Base-by-base conservation (phyloP, 2,329 filamentous ascomycete genomes). In the Cadophora luteo-olivacea region DNA sequence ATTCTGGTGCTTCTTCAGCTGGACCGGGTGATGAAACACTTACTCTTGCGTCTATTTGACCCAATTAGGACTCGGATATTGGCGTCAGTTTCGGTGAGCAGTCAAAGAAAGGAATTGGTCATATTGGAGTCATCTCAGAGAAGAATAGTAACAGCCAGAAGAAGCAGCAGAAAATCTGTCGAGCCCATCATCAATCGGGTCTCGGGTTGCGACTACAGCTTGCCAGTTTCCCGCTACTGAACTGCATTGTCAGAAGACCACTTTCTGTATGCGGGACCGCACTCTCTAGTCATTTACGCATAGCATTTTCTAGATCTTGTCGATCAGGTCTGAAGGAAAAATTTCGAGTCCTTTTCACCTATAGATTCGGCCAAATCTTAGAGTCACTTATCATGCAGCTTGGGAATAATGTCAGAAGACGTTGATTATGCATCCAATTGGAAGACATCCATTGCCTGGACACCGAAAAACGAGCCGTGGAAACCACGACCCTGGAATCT, bases 1-100 rank as follows among this genome's bases (percentile, higher is more conserved):
- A 68, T 72, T 70, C 33, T 62, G 48, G 65, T 57, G 58, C 65
- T 69, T 64, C 68, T 51, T 73, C 70, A 73, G 70, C 72, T 72
- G 52, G 64, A 67, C 70, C 57, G 67, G 68, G 65, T 64, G 67
- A 70, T 64, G 60, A 70, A 65, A 67, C 60, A 64, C 25, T 55
- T 58, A 22, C 61, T 33, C 29, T 52, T 22, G 29, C 38, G 49
- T 38, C 24, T 52, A 49, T 36, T 41, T 64, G 51, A 29, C 48
- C 61, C 51, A 38, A 32, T 64, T 29, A 45, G 48, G 33, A 63
- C 32, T 48, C 49, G 29, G 32, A 52, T 25, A 36, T 64, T n/a
- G 32, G 41, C 41, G 60, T 24, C 60, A 62, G 16, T 49, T 49
- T 49, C 60, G 60, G 60, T 61, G 58, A 60, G 60, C 14, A 62